Conservation (phyloP, 805 yeast genomes). For the Lipomyces sp. region DNA sequence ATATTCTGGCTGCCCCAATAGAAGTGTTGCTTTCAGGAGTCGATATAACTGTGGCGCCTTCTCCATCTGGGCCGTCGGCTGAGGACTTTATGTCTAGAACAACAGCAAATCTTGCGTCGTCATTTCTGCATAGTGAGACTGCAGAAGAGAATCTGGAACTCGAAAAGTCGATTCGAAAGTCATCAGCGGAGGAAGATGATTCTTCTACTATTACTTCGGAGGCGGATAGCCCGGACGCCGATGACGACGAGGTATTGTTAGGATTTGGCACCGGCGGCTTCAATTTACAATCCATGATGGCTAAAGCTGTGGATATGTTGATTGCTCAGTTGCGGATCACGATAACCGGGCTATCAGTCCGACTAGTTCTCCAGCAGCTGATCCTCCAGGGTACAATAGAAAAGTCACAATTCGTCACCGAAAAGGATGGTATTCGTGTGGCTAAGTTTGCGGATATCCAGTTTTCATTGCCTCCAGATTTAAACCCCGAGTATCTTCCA, state of each 20-base stretch:
- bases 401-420: conserved; percentile 8
- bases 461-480: conserved; percentile 19
- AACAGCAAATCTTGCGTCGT: conserved; percentile 69
- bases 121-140: conserved; percentile 51
- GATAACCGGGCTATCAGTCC: conserved; percentile 31
- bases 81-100: conserved; percentile 67
- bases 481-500: conserved; percentile 17
- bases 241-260: conserved; percentile 31
- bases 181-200: conserved; percentile 23
- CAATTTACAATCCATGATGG: conserved; percentile 38
- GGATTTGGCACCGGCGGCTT: conserved; percentile 45
- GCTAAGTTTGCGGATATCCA: conserved; percentile 37
- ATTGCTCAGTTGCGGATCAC: conserved; percentile 43
- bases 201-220: not conserved
- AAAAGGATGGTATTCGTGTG: conserved; percentile 23
- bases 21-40: conserved; percentile 67
- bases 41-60: conserved; percentile 53
- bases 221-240: conserved; percentile 20
- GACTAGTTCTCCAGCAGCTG: conserved; percentile 14
- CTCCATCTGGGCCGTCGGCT: conserved; percentile 37
- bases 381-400: conserved; percentile 28
- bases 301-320: conserved; percentile 49
- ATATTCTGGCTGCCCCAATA: conserved; percentile 52
- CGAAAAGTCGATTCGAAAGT: conserved; percentile 22
- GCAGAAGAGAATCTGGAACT: conserved; percentile 23